Evolutionary conservation across 2,329 filamentous ascomycete genomes (phyloP).

Genomic region (Purpureocillium lavendulum): DNA sequence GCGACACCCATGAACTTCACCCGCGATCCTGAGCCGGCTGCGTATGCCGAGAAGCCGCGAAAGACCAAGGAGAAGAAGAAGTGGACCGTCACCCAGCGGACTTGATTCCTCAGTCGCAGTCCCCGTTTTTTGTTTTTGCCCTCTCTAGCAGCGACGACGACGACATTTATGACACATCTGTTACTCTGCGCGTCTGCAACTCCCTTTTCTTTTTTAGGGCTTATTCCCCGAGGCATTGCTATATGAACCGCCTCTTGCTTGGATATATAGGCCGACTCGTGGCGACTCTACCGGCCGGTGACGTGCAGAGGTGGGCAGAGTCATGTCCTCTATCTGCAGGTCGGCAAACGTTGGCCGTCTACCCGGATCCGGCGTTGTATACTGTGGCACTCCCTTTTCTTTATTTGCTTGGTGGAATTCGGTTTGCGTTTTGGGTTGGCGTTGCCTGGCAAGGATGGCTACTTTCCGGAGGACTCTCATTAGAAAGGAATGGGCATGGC

Average conservation of each 20-base stretch:
- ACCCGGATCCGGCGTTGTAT: too few species aligned
- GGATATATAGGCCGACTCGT: not conserved
- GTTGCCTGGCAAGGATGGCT: too few species aligned
- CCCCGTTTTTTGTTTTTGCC: not conserved
- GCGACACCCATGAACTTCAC: constrained; percentile 11
- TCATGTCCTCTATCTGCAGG: too few species aligned
- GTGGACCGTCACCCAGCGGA: constrained; percentile 36
- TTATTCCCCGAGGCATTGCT: not conserved
- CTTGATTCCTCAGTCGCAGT: constrained; percentile 18
- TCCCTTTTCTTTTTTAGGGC: not conserved
- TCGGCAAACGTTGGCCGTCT: too few species aligned
- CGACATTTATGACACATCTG: not conserved
- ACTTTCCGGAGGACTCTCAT: too few species aligned
- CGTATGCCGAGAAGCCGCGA: constrained; percentile 7
- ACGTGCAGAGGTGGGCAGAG: too few species aligned
- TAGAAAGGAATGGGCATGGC: too few species aligned
- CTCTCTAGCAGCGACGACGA: not conserved
- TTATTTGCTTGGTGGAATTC: too few species aligned
- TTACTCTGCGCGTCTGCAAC: not conserved
- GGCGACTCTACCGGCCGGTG: too few species aligned
- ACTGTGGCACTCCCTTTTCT: too few species aligned
- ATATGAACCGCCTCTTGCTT: not conserved
- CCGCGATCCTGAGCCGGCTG: constrained; percentile 6
- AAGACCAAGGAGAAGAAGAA: constrained; percentile 34
- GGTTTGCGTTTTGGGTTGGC: too few species aligned